phyloP scores from a whole-genome alignment of 164 flowering plant species.

The Tetracentron sinense region DNA sequence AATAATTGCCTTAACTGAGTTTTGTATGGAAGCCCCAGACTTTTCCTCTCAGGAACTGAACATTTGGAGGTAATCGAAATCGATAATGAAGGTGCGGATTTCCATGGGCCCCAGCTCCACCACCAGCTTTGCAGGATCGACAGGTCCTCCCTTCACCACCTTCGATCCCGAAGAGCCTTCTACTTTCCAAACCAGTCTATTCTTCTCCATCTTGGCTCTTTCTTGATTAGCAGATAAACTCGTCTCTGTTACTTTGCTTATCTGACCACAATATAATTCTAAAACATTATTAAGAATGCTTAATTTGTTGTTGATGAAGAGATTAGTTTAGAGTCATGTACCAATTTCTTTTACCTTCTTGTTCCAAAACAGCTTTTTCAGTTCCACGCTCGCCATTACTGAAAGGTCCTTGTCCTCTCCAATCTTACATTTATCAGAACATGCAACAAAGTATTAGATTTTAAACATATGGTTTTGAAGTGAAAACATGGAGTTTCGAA shows the following conservation, averaged over 20 bases:
- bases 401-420: slow-evolving; percentile 86
- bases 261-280: slow-evolving; percentile 34
- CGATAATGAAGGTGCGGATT: slow-evolving; percentile 72
- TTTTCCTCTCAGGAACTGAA: slow-evolving; percentile 13
- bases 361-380: slow-evolving; percentile 61
- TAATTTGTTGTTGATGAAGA: neutral
- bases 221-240: slow-evolving; percentile 86
- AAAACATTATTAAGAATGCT: neutral
- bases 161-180: slow-evolving; percentile 37
- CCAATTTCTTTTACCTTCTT: slow-evolving; percentile 53
- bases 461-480: neutral
- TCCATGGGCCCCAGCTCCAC: slow-evolving; percentile 91
- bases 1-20: too few species aligned
- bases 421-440: slow-evolving; percentile 30
- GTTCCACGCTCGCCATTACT: slow-evolving; percentile 50
- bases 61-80: slow-evolving; percentile 21
- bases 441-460: neutral
- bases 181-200: slow-evolving; percentile 70
- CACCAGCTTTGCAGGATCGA: slow-evolving; percentile 53
- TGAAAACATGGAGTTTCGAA: neutral
- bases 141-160: slow-evolving; percentile 52
- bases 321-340: neutral
- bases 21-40: too few species aligned
- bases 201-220: slow-evolving; percentile 74
- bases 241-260: slow-evolving; percentile 62